A percentile compares a stretch with the other conserved stretches of the same genome.
phyloP scores from a whole-genome alignment of 176 grass and related monocot genomes.

The Metroxylon sagu region DNA sequence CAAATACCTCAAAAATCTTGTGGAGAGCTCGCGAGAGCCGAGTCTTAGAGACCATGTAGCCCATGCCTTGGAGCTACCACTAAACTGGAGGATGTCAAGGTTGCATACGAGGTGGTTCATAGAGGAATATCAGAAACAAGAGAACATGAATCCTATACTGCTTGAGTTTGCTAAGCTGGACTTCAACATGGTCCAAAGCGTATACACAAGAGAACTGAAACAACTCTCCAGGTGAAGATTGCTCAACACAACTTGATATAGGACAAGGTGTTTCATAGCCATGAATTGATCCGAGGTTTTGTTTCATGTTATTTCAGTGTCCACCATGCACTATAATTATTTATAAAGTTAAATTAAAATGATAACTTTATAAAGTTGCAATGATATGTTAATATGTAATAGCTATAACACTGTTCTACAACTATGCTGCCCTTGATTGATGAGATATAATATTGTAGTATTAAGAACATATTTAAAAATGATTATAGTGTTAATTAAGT shows the following conservation, averaged over 20 bases:
- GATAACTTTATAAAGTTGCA: neutral
- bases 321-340: too few relatives aligned
- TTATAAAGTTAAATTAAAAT: too few relatives aligned
- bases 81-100: constrained; percentile 23
- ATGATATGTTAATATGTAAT: too few relatives aligned
- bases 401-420: too few relatives aligned
- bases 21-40: neutral
- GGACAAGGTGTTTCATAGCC: too few relatives aligned
- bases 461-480: too few relatives aligned
- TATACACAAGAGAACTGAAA: constrained; percentile 25
- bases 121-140: constrained; percentile 21
- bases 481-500: too few relatives aligned
- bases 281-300: too few relatives aligned
- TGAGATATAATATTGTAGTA: too few relatives aligned
- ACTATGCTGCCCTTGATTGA: too few relatives aligned
- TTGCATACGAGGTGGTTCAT: constrained; percentile 33
- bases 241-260: neutral
- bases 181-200: constrained; percentile 34
- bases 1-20: neutral
- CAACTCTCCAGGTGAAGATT: constrained; percentile 17
- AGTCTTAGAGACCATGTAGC: neutral
- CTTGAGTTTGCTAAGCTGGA: constrained; percentile 29
- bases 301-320: too few relatives aligned
- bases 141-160: neutral
- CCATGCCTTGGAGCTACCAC: neutral